These are phyloP conservation scores for Trebouxia sp. DNA, from an alignment of 139 green algal species.

Conservation along the genomic window DNA sequence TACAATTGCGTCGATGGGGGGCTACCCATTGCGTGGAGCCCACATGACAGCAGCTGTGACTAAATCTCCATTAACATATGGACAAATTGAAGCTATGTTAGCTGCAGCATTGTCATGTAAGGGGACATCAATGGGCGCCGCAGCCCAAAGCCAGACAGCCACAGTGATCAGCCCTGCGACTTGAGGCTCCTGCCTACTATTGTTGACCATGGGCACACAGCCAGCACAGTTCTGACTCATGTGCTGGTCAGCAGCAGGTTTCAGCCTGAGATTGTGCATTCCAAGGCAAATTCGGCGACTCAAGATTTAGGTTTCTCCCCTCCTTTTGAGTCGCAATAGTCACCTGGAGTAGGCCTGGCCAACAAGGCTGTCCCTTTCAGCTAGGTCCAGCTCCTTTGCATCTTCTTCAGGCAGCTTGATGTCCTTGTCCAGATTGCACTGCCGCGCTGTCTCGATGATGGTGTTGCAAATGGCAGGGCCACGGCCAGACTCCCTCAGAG, in stretches of 20 bases:
- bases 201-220: too few relatives aligned
- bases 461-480: conserved; percentile 87
- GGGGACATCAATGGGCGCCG: too few relatives aligned
- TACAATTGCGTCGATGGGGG: conserved; percentile 93
- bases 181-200: too few relatives aligned
- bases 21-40: conserved; percentile 93
- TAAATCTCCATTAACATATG: conserved; percentile 98
- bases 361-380: conserved; percentile 83
- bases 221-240: too few relatives aligned
- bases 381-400: conserved; percentile 68
- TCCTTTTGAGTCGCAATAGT: too few relatives aligned
- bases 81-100: neutral
- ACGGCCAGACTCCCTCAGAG: conserved; percentile 84
- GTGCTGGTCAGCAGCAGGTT: too few relatives aligned
- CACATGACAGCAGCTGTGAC: conserved; percentile 95
- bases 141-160: too few relatives aligned
- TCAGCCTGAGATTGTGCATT: too few relatives aligned
- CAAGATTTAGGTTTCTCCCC: too few relatives aligned
- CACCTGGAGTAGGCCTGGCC: conserved; percentile 83
- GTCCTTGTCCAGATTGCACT: conserved; percentile 98
- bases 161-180: too few relatives aligned
- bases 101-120: too few relatives aligned
- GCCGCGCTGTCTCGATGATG: conserved; percentile 94
- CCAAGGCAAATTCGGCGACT: too few relatives aligned
- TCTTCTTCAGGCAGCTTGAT: conserved; percentile 84